These are phyloP conservation scores for Narthecium ossifragum DNA, from an alignment of 106 monocot genomes.

Conservation along the genomic window DNA sequence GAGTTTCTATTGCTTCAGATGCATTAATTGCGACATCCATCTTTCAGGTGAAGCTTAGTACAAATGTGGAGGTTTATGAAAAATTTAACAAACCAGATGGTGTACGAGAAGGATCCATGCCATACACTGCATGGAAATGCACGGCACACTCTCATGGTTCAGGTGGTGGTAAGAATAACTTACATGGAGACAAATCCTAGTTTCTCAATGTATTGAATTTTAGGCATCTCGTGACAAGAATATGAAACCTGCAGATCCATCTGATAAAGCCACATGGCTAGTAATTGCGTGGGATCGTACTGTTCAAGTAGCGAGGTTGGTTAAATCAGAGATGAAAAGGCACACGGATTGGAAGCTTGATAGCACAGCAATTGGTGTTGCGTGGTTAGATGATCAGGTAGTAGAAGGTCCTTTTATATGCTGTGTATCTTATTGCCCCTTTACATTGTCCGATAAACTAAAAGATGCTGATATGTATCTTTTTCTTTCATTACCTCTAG, in stretches of 20 bases:
- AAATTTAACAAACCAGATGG: constrained; percentile 82
- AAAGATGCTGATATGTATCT: too few species aligned
- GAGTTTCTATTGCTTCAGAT: not conserved
- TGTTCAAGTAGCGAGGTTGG: constrained; percentile 69
- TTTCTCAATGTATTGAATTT: not conserved
- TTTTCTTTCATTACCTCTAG: constrained; percentile 27
- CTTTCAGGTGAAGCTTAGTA: constrained; percentile 70
- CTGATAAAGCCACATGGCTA: constrained; percentile 75
- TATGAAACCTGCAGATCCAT: constrained; percentile 30
- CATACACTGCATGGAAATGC: constrained; percentile 94
- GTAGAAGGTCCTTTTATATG: constrained; percentile 1
- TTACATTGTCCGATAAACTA: too few species aligned
- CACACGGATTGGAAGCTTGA: constrained; percentile 85
- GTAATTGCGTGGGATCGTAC: constrained; percentile 89
- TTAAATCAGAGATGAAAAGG: constrained; percentile 68
- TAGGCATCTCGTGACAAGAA: constrained; percentile 13
- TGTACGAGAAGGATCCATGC: constrained; percentile 86
- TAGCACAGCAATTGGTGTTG: constrained; percentile 69
- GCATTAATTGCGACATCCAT: not conserved
- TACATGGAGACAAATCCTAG: constrained; percentile 2
- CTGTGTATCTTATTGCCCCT: too few species aligned
- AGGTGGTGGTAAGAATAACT: constrained; percentile 26
- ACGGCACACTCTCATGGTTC: constrained; percentile 22
- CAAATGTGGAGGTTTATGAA: constrained; percentile 54
- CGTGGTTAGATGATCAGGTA: constrained; percentile 97